Evolutionary conservation across 1,284 basidiomycete species (phyloP), one percentile per base, ranked within the genome.

Genomic region (Binderoboletus segoi): DNA sequence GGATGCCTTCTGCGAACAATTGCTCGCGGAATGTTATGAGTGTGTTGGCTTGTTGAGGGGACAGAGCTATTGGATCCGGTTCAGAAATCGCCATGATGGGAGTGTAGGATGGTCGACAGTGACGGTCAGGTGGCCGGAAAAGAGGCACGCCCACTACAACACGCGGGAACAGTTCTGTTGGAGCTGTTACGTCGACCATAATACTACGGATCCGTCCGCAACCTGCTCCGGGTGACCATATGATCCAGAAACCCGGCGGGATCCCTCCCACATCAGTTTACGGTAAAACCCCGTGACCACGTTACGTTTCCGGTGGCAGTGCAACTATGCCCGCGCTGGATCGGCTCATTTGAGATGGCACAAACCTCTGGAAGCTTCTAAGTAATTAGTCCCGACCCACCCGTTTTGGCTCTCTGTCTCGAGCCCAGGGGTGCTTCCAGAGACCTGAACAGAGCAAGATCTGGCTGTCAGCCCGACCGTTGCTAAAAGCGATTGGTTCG

Each of bases 1-100:
- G 58, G 48, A 85, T 77, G 30, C 72, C 81, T 54, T 86, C 83
- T 3, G 74, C 66, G 33, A 77, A 77, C 12, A 86, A 62, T 48
- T 81, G 72, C 57, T 77, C 65, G 23, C 83, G 79, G 63, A 88
- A 85, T 40, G 53, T 48, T 33, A 60, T 57, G 48, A 70, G 59
- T 16, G 41, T 50, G 13, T 68, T 56, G 1, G 58, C 46, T 43
- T 70, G 67, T 42, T 67, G 58, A 30, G 41, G 51, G 16, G 71
- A 61, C 33, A 71, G 32, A 20, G 47, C 42, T 21, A 18, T 30
- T 16, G 60, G 24, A 2, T 55, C 48, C 6, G 56, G 23, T 8
- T 50, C 57, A 6, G 48, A 43, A 18, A 43, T 35, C 24, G 63
- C 42, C 63, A 68, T 70, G 57, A 49, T 50, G 46, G 26, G 33